A percentile compares a stretch with the other conserved stretches of the same genome.
phyloP scores from a whole-genome alignment of 2,329 filamentous ascomycete species.

The Corniculantispora saksenae region DNA sequence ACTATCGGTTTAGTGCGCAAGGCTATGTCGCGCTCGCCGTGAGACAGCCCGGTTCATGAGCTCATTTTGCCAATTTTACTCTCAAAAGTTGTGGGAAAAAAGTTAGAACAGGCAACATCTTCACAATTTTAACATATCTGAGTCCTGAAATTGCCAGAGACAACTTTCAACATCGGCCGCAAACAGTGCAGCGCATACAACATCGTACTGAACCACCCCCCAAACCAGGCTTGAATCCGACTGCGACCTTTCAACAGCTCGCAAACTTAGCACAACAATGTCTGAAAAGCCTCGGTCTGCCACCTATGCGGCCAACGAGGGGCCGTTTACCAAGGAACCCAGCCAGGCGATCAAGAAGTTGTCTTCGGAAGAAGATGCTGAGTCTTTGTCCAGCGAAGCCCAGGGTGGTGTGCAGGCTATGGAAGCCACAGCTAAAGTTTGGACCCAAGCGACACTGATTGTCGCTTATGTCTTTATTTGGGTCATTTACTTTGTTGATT shows the following conservation, averaged over 20 bases:
- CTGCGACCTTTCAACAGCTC: not conserved
- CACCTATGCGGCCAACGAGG: not conserved
- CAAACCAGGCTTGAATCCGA: too few species aligned
- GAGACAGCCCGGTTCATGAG: not conserved
- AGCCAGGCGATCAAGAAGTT: not conserved
- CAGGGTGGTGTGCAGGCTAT: conserved; percentile 41
- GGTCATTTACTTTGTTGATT: conserved; percentile 50
- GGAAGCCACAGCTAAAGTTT: conserved; percentile 42
- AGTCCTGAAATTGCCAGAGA: too few species aligned
- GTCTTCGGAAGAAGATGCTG: conserved; percentile 12
- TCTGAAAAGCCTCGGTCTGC: not conserved
- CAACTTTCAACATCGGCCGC: too few species aligned
- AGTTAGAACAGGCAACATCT: not conserved
- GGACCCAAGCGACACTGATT: conserved; percentile 40
- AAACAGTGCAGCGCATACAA: too few species aligned
- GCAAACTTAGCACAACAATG: not conserved
- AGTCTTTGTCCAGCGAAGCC: conserved; percentile 24
- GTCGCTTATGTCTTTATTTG: conserved; percentile 46
- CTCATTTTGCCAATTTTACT: not conserved
- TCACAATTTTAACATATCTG: not conserved
- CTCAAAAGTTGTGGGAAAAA: too few species aligned
- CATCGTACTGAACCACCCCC: too few species aligned
- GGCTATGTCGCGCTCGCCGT: not conserved
- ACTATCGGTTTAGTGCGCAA: not conserved
- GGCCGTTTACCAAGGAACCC: not conserved